These are phyloP conservation scores for Sonneratia alba DNA, from an alignment of 345 rosid genomes.

Conservation along the genomic window DNA sequence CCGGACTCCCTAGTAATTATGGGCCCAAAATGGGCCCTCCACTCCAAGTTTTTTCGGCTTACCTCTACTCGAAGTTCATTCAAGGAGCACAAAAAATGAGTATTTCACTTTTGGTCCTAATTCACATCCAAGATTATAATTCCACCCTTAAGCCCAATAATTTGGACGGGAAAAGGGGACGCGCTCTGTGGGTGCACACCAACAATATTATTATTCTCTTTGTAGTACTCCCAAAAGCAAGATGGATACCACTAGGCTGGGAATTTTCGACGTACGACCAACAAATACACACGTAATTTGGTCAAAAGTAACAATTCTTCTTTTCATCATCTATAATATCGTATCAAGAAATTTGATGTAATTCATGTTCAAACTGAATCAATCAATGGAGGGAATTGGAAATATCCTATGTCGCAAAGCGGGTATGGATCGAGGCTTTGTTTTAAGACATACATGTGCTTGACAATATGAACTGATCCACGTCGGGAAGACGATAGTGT, in stretches of 20 bases:
- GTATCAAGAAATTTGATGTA: too few species aligned
- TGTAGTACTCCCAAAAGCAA: not conserved
- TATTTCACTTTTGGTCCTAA: not conserved
- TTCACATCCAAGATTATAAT: not conserved
- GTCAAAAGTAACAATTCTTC: not conserved
- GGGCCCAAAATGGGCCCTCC: not conserved
- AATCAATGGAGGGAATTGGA: too few species aligned
- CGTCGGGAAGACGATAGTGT: too few species aligned
- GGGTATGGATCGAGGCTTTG: too few species aligned
- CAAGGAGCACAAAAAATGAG: too few species aligned
- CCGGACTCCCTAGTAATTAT: not conserved
- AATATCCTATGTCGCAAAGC: too few species aligned
- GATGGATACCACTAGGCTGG: not conserved
- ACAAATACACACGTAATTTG: not conserved
- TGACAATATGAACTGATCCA: too few species aligned
- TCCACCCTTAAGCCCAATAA: not conserved
- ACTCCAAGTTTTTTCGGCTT: too few species aligned
- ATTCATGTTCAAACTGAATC: too few species aligned
- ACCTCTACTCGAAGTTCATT: too few species aligned
- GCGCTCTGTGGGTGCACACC: not conserved
- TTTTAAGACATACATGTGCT: too few species aligned
- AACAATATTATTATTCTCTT: not conserved
- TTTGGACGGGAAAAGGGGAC: not conserved
- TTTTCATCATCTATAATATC: too few species aligned
- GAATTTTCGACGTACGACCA: not conserved